phyloP scores from a whole-genome alignment of 192 early-diverging fungal species.

The Nowakowskiella sp. region DNA sequence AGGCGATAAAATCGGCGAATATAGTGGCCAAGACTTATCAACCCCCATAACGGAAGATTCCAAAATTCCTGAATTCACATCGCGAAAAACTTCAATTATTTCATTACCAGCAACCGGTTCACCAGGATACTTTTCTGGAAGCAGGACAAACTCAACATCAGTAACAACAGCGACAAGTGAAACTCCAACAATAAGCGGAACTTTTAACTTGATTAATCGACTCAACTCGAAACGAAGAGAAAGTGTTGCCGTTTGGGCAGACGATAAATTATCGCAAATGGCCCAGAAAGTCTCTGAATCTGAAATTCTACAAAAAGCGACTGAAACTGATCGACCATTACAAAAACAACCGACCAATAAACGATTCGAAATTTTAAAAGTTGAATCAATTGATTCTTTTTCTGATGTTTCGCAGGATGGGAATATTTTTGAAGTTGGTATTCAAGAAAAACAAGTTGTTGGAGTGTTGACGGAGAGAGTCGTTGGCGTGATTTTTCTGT shows the following conservation, averaged over 20 bases:
- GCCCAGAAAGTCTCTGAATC: constrained; percentile 42
- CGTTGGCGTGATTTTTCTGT: constrained; percentile 32
- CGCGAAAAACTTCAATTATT: not conserved
- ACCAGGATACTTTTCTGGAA: too few species aligned
- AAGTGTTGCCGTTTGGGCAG: constrained; percentile 74
- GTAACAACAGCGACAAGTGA: not conserved
- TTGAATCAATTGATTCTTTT: constrained; percentile 1
- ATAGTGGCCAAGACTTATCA: not conserved
- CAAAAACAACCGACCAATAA: not conserved
- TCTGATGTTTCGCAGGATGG: not conserved
- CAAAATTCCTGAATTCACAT: too few species aligned
- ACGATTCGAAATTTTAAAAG: not conserved
- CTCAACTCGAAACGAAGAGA: constrained; percentile 40
- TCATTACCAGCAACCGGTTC: constrained; percentile 1
- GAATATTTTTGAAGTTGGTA: not conserved
- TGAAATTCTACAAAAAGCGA: constrained; percentile 7
- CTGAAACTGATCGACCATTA: not conserved
- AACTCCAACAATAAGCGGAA: not conserved
- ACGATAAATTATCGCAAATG: constrained; percentile 57
- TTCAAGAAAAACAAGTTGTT: constrained; percentile 2
- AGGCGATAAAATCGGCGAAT: not conserved
- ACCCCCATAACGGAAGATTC: not conserved
- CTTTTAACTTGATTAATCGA: not conserved
- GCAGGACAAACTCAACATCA: too few species aligned
- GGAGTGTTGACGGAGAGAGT: constrained; percentile 11